phyloP scores from a whole-genome alignment of 805 yeast species.

The Hanseniaspora singularis region DNA sequence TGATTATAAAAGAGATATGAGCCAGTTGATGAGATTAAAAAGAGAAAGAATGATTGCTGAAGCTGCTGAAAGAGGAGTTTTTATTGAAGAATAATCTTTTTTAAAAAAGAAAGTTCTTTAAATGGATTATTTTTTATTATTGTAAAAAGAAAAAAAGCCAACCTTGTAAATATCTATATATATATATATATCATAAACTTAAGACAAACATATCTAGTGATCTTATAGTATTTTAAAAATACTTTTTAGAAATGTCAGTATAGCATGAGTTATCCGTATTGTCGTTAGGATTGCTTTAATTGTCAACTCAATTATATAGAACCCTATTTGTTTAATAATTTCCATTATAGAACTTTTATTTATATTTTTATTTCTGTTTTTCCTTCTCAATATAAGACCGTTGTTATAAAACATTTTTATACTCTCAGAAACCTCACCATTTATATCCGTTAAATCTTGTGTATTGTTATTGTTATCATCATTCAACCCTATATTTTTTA shows the following conservation, averaged over 20 bases:
- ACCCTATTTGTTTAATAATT: conserved; percentile 15
- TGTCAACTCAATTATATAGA: conserved; percentile 21
- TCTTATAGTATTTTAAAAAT: no score
- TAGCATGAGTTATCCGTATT: conserved; percentile 25
- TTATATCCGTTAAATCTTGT: no score
- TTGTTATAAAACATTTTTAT: no score
- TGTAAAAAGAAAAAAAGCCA: no score
- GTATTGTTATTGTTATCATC: no score
- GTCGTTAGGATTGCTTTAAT: conserved; percentile 25
- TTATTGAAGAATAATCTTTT: conserved; percentile 29
- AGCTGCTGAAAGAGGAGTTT: conserved; percentile 37
- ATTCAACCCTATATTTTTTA: conserved; percentile 24
- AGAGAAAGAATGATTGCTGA: conserved; percentile 31
- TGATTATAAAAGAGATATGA: conserved; percentile 30
- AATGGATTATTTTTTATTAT: neutral
- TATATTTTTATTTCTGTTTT: neutral
- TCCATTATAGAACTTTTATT: neutral
- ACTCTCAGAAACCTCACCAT: no score
- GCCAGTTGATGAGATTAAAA: conserved; percentile 27
- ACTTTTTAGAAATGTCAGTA: conserved; percentile 16
- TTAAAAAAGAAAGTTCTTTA: neutral
- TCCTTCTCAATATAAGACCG: neutral
- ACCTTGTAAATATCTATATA: no score
- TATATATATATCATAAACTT: no score
- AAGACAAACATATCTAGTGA: no score